Evolutionary conservation across 495 filamentous ascomycete genomes (phyloP), one percentile per base, ranked within the genome.

Genomic region (Aspergillus homomorphus): DNA sequence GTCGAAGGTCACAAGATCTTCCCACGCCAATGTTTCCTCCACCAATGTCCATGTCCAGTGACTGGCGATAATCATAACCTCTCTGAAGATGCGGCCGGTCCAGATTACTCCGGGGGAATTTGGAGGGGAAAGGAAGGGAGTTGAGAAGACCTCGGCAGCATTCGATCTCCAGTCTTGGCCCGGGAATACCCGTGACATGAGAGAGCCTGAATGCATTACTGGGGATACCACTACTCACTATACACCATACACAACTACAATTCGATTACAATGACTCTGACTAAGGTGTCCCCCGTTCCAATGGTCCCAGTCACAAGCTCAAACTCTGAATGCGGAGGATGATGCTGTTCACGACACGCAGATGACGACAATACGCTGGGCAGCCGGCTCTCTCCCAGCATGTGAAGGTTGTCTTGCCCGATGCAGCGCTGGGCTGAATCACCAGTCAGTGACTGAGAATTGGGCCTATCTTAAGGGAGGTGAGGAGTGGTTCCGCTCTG

Each of bases 131-230:
- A 38, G 33, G 33, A 12, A 38, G 33, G 33, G 33, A 38, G 5
- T 28, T 5, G 51, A 9, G 43, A 60, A 30, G 26, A 67, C 70
- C 70, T 73, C 70, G 70, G 70, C 66, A 38, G 33, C 33, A 38
- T 38, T 12, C 68, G 67, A 64, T 57, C 54, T 56, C 49, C 51
- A 8, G 55, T 45, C 68, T 46, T 63, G 61, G 62, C 52, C 68
- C 68, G 70, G 63, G 56, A 63, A 65, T 61, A 65, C 60, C 70
- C 68, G 70, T 54, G 58, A 28, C 16, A n/a, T n/a, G n/a, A n/a
- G n/a, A n/a, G n/a, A n/a, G n/a, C n/a, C n/a, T n/a, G n/a, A n/a
- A n/a, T n/a, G n/a, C n/a, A n/a, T n/a, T n/a, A n/a, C n/a, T n/a
- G n/a, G n/a, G n/a, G n/a, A n/a, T n/a, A n/a, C n/a, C n/a, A n/a